phyloP scores from a whole-genome alignment of 352 stramenopile species.

The Halophytophthora polymorphica region DNA sequence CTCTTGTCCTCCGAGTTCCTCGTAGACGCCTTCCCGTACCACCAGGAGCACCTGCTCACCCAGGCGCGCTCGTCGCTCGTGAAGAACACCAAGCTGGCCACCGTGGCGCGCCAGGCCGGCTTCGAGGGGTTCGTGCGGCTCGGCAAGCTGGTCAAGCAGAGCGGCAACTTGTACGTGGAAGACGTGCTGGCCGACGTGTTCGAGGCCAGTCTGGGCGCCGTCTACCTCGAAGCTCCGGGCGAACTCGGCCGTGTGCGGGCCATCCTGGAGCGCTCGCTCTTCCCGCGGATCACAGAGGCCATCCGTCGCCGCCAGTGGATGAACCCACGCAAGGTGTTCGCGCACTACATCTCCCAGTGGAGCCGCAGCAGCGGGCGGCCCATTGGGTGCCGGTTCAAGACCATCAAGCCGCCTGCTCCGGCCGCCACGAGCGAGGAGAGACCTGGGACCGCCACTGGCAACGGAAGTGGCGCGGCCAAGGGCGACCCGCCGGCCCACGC shows the following conservation, averaged over 20 bases:
- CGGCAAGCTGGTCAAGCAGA: constrained; percentile 55
- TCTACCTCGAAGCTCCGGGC: constrained; percentile 69
- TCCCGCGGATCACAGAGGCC: constrained; percentile 65
- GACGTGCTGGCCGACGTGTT: constrained; percentile 82
- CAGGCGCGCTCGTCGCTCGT: constrained; percentile 78
- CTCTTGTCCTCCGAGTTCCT: constrained; percentile 78
- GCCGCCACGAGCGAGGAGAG: constrained; percentile 20
- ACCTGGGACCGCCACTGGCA: constrained; percentile 9
- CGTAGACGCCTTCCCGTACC: constrained; percentile 75
- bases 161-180: constrained; percentile 62
- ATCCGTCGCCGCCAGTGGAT: constrained; percentile 83
- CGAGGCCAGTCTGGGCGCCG: constrained; percentile 68
- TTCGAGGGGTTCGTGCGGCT: constrained; percentile 78
- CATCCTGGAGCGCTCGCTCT: constrained; percentile 65
- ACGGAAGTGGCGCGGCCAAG: constrained; percentile 23
- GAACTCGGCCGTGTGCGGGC: constrained; percentile 53
- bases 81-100: constrained; percentile 78
- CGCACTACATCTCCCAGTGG: constrained; percentile 63
- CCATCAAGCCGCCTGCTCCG: constrained; percentile 22
- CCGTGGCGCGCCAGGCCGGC: constrained; percentile 49
- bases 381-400: constrained; percentile 56
- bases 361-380: constrained; percentile 19
- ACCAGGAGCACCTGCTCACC: constrained; percentile 78
- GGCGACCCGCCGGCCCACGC: constrained; percentile 34
- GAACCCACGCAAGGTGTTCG: constrained; percentile 69